Evolutionary conservation across 192 early-diverging fungal species (phyloP).

Genomic region (Spizellomyces punctatus): DNA sequence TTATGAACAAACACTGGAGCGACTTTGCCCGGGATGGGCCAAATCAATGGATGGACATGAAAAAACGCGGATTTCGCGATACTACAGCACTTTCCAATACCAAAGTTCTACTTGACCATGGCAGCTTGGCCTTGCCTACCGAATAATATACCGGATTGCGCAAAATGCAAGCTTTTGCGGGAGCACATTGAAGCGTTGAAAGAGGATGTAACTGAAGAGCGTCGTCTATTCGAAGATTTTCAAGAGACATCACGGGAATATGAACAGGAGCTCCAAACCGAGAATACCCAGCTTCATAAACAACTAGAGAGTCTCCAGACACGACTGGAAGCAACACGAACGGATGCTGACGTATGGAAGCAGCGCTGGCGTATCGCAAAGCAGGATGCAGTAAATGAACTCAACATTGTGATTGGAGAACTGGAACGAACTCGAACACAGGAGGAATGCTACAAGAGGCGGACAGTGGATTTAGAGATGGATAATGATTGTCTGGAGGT

Average conservation of each 20-base stretch:
- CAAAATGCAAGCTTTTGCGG: too few relatives aligned
- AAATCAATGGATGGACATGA: too few relatives aligned
- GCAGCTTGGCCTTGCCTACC: too few relatives aligned
- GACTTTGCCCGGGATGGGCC: too few relatives aligned
- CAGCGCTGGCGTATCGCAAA: neutral
- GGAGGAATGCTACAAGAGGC: neutral
- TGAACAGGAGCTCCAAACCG: neutral
- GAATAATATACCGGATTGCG: too few relatives aligned
- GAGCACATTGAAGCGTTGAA: neutral
- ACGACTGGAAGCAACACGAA: neutral
- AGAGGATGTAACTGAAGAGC: neutral
- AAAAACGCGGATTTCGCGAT: too few relatives aligned
- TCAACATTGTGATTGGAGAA: neutral
- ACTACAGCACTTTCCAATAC: too few relatives aligned
- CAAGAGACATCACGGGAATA: neutral
- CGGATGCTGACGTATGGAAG: neutral
- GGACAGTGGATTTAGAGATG: neutral
- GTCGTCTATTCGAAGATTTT: neutral
- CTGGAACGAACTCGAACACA: neutral
- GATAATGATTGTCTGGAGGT: neutral
- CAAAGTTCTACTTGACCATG: too few relatives aligned
- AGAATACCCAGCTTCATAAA: neutral
- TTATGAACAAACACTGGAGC: too few relatives aligned
- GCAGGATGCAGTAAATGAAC: neutral
- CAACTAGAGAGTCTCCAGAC: neutral